Evolutionary conservation across 1,139 yeast genomes (phyloP), one percentile per base, ranked within the genome.

Genomic region (Yamadazyma spencermartinsiae): DNA sequence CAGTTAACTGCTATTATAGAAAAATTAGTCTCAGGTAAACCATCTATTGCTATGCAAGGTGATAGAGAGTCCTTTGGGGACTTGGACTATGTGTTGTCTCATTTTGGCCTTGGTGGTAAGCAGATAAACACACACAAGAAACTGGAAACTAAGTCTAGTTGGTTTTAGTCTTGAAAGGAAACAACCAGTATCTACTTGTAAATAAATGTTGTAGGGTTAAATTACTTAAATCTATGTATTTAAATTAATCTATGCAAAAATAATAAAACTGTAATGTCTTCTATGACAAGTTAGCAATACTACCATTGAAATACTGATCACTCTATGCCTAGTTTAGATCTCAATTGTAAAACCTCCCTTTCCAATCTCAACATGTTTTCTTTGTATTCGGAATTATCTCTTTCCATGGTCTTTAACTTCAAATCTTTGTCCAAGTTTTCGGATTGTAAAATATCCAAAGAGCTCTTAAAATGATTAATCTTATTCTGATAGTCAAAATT

Each of bases 31-130:
- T 83, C 92, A 0, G 88, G 92, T 3, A 69, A 65, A 44, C 94
- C 98, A 12, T 85, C 96, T 0, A 70, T 89, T 28, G 94, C 88
- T 4, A 79, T 88, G 72, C 96, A 89, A 66, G 98, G 98, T 40
- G 82, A 86, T 43, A 76, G 95, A 51, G 87, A 80, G 35, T 68
- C 78, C 9, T 87, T 90, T 60, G 98, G 98, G 12, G 96, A 92
- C 58, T 82, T 90, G 20, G 79, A 77, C 30, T 76, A 66, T 14
- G 80, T 82, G 20, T 68, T 88, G 45, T 73, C 73, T 44, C 74
- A 77, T 42, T 86, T 82, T 54, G 97, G 96, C 0, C 67, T 90
- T 43, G 96, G 96, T 1, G 59, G 58, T 31, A 50, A 58, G 34
- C 43, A 41, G 9, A 54, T 58, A 57, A 55, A 45, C 70, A 69